Base-by-base conservation (phyloP, 768 basidiomycete genomes). In the Lactarius sanguifluus region DNA sequence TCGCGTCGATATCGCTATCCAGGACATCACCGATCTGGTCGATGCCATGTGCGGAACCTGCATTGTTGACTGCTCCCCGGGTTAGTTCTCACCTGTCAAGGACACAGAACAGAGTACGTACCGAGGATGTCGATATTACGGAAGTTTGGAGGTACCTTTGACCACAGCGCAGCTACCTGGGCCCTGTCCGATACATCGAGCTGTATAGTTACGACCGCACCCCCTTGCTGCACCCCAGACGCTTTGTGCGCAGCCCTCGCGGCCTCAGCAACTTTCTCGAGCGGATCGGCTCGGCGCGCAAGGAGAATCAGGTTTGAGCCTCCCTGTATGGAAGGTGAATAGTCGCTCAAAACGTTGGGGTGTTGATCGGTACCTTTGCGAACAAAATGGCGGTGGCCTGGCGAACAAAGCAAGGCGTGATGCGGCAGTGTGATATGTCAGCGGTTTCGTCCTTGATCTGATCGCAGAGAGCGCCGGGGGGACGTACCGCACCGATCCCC, bases 381-480 rank as follows among this genome's bases (percentile, higher is more conserved):
- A 96, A 97, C 57, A 97, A 83, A 56, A 94, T 72, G 41, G 95
- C 94, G 3, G 94, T 89, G 5, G 91, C 92, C 92, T 95, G 74
- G 61, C 38, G 57, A 43, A 45, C 55, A 50, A 38, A 23, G 50
- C 28, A 38, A 25, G n/a, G 43, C 45, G 56, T 55, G 18, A 38
- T 16, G 65, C 50, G 64, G 57, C 10, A 1, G 30, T 30, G 63
- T 38, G 50, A 30, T 7, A 30, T 7, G 40, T 67, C 47, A 67
- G 61, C 20, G 15, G 10, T 40, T 38, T 36, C 3, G 16, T 7
- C 12, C 10, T 23, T 47, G 45, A 15, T 16, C 9, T 18, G 38
- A 32, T 41, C 23, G 3, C 23, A 20, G 32, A 23, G 28, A 62
- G 23, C 47, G 50, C 50, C 12, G 23, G 25, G 34, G 28, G 23